Evolutionary conservation across 139 green algal genomes (phyloP), one percentile per base, ranked within the genome.

Genomic region (Tetraselmis chui): DNA sequence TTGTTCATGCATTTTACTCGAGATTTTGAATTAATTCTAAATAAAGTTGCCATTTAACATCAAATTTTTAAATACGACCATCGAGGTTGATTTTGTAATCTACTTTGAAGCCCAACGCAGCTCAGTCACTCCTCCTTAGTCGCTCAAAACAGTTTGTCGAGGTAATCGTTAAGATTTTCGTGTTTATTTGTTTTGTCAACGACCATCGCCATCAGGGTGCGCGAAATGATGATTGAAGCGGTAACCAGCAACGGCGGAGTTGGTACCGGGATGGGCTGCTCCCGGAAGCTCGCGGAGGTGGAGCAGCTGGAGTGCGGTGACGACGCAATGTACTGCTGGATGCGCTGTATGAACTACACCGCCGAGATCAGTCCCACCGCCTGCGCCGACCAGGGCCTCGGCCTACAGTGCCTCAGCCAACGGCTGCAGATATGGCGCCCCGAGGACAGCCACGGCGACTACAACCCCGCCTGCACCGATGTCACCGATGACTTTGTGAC

Each of bases 341-440:
- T 82, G 79, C 79, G 79, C n/a, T 82, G 79, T 31, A 82, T 82
- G 79, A 30, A 82, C n/a, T 2, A 77, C 31, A 77, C 79, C 28
- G 31, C 26, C 32, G 79, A 27, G 11, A 28, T 22, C 32, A 77
- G 26, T n/a, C 79, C 79, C 18, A 25, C 31, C 2, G 58, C 79
- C 27, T 82, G 79, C 79, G 79, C 30, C 25, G 79, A 2, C 32
- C 2, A 77, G 58, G 58, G 58, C 28, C 11, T 27, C 2, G 31
- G 22, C 31, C 31, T 77, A 2, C 79, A 80, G 23, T 82, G 79
- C 79, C 23, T 31, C 26, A 77, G 31, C 79, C 79, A 82, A 25
- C 11, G 32, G 27, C 23, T 75, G 27, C 31, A 82, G 79, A 76
- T 82, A 30, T 82, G 27, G 26, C 31, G 79, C 32, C 26, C 26